Percentiles rank a stretch among this genome's conserved stretches.
These are phyloP conservation scores for Circinella umbellata DNA, from an alignment of 371 early-diverging fungal genomes.

Conservation along the genomic window DNA sequence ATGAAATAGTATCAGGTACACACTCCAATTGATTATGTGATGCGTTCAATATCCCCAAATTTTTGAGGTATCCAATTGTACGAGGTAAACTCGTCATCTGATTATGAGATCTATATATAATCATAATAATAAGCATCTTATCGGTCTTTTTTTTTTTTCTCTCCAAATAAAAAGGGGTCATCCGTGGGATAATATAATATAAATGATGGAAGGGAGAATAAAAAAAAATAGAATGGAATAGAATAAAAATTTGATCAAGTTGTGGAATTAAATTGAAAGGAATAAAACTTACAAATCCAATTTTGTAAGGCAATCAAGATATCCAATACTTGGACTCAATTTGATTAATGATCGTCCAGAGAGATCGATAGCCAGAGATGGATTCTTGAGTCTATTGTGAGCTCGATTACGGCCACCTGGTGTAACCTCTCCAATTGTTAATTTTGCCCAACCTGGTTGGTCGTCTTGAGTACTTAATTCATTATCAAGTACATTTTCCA, in stretches of 20 bases:
- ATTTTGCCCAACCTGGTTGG: constrained; percentile 32
- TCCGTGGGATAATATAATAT: no score
- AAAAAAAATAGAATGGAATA: background rate
- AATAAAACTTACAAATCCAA: constrained; percentile 37
- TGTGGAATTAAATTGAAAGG: background rate
- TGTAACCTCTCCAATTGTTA: constrained; percentile 38
- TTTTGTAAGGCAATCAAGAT: constrained; percentile 43
- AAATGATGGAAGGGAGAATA: background rate
- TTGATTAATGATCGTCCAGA: constrained; percentile 39
- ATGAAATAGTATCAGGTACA: constrained; percentile 40
- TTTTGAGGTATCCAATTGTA: constrained; percentile 41
- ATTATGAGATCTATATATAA: constrained; percentile 38
- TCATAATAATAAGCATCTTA: no score
- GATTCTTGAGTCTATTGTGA: constrained; percentile 20
- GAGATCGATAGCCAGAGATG: constrained; percentile 37
- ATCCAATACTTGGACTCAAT: constrained; percentile 46
- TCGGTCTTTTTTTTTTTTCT: no score
- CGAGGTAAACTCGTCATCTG: constrained; percentile 45
- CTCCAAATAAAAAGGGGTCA: background rate
- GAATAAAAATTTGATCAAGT: no score
- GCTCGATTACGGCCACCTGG: constrained; percentile 20
- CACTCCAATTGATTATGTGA: constrained; percentile 42
- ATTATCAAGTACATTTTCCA: constrained; percentile 13
- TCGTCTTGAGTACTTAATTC: constrained; percentile 15
- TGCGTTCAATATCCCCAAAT: constrained; percentile 35